Conservation (phyloP, 768 basidiomycete genomes). For the Naganishia kalamii region DNA sequence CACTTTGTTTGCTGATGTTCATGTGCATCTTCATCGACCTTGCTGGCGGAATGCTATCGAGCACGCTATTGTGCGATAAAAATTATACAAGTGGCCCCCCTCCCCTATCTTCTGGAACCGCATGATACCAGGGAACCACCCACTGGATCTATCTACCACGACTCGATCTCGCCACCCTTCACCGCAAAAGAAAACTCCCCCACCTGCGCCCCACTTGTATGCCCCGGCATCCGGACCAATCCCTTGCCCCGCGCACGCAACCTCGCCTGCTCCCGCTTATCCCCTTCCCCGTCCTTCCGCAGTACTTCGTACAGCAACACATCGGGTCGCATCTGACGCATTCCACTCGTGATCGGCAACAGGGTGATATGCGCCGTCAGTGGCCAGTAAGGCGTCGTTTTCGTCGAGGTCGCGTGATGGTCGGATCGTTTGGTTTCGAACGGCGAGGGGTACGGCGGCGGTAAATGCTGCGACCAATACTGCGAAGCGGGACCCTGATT, state of each 20-base stretch:
- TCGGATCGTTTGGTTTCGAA: conserved; percentile 1
- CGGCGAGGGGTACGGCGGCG: conserved; percentile 20
- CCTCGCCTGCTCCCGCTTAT: conserved; percentile 20
- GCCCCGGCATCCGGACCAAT: conserved; percentile 5
- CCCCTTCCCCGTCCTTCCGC: conserved; percentile 15
- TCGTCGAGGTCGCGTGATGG: not conserved
- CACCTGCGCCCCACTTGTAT: not conserved
- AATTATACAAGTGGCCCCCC: too few relatives aligned
- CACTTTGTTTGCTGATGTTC: not conserved
- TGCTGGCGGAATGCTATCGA: too few relatives aligned
- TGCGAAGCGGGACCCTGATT: not conserved
- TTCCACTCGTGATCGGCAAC: not conserved
- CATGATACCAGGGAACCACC: too few relatives aligned
- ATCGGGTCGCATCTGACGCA: conserved; percentile 20
- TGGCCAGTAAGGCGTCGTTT: conserved; percentile 16
- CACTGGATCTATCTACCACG: not conserved
- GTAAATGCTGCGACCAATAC: conserved; percentile 23
- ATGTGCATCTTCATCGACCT: not conserved
- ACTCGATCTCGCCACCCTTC: not conserved
- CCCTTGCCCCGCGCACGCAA: conserved; percentile 8
- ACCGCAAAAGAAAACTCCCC: not conserved
- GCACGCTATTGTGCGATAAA: too few relatives aligned
- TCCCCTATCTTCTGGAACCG: too few relatives aligned
- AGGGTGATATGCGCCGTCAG: conserved; percentile 23
- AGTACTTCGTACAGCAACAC: conserved; percentile 16